Evolutionary conservation across 306 rosid species (phyloP), one percentile per base, ranked within the genome.

Genomic region (Sicyos baderoa): DNA sequence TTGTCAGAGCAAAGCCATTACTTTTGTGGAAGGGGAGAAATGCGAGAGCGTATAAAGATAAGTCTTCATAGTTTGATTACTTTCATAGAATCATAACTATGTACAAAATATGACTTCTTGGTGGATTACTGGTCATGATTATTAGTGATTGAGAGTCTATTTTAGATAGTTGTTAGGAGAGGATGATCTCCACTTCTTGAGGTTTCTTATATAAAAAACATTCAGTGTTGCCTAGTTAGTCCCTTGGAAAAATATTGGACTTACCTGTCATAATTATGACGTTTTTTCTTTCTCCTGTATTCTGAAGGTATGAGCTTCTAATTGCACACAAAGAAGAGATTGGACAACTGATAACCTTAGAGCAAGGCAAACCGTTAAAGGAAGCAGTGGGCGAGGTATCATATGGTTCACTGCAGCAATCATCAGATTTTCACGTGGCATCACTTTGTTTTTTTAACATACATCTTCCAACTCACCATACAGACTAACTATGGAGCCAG

Each of bases 321-420:
- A 80, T 84, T 62, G 78, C 84, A 55, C 90, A 90, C 82, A 86
- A 85, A 75, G 91, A 93, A 79, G 94, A 85, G 80, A 88, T 93
- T 63, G 97, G 89, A 59, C 89, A 93, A 59, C 94, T 93, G 72
- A 86, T 93, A 69, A 93, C 99, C 70, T 86, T 90, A 86, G 99
- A 93, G 88, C 96, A 90, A 84, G 99, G 99, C 57, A 93, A 93
- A 79, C 97, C 99, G 74, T 78, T 93, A 44, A 85, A 80, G 77
- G 99, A 93, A 86, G 85, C 99, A 74, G 11, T 88, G 68, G 97
- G 86, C 27, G 99, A 90, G 99, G 99, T 93, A 82, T 50, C 23
- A 57, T 50, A 70, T 52, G 29, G 37, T 53, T 29, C 32, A n/a
- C 73, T 69, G 17, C 18, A 29, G 19, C 16, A 52, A 52, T 19